Evolutionary conservation across 371 early-diverging fungal species (phyloP), one percentile per base, ranked within the genome.

Genomic region (Spraguea lophii): DNA sequence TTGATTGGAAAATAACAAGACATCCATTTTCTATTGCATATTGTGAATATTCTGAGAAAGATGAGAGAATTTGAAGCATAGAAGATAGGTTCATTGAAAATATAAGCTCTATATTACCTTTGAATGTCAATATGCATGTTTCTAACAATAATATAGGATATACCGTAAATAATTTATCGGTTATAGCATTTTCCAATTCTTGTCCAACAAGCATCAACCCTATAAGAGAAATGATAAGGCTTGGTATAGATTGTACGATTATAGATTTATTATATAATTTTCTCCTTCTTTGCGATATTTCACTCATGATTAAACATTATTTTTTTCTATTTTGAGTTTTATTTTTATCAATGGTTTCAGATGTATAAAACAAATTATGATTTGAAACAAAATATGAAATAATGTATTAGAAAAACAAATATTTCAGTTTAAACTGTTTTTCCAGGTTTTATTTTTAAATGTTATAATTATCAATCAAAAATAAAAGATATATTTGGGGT

Each of bases 71-170:
- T 7, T 57, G 43, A 20, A 50, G 50, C 27, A 57, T 12, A 4
- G 57, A 48, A 0, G 63, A 54, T 16, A 66, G 23, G 39, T 66
- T 47, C 51, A 66, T 45, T 2, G 69, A 64, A 54, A 61, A 66
- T 17, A 60, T 56, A 4, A 69, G 40, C 46, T 71, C 72, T 20
- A 62, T 57, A 49, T 69, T 71, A 24, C 69, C 69, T 49, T 69
- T 71, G 49, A 71, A 71, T 47, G 52, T 55, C 39, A 69, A 42
- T 23, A 71, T 63, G 47, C 69, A 71, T 40, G 46, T 69, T n/a
- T 61, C 41, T 36, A 57, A 27, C n/a, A 71, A 49, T 24, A 71
- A 20, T 13, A 68, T 35, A 12, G 68, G 72, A 47, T 59, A 61
- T 16, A 42, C 38, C 17, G 23, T 3, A 4, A 54, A 39, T 13